Conservation (phyloP, 495 filamentous ascomycete species). For the Aspergillus nanangensis region DNA sequence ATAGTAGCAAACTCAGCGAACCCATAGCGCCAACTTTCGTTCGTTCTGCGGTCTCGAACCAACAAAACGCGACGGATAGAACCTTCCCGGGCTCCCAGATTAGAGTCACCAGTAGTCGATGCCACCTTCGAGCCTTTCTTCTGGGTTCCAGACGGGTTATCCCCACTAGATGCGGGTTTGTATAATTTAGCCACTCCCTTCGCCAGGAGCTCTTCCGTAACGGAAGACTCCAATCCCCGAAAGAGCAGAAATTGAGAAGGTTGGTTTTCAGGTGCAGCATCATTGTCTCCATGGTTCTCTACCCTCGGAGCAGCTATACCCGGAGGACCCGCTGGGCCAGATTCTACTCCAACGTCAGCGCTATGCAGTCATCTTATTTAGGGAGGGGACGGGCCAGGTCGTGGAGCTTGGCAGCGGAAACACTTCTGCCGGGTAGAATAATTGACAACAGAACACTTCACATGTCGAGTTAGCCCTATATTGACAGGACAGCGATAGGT, state of each 20-base stretch:
- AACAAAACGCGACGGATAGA: constrained; percentile 75
- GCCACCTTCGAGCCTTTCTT: constrained; percentile 64
- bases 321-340: constrained; percentile 21
- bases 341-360: constrained; percentile 18
- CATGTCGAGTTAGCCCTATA: constrained; percentile 1
- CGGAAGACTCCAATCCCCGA: constrained; percentile 65
- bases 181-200: constrained; percentile 78
- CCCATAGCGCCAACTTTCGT: constrained; percentile 82
- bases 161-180: constrained; percentile 34
- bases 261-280: constrained; percentile 67
- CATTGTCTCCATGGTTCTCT: constrained; percentile 71
- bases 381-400: constrained; percentile 53
- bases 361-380: not conserved
- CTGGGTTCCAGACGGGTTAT: constrained; percentile 15
- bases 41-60: constrained; percentile 66
- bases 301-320: constrained; percentile 33
- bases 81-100: constrained; percentile 70
- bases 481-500: not conserved
- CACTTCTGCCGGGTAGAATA: constrained; percentile 66
- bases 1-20: constrained; percentile 83
- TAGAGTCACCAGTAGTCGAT: constrained; percentile 69
- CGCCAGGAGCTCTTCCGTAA: constrained; percentile 73
- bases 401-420: constrained; percentile 68
- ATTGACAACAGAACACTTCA: constrained; percentile 68
- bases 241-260: constrained; percentile 81